These are phyloP conservation scores for Cyclotella cryptica DNA, from an alignment of 108 stramenopile genomes.

Conservation along the genomic window DNA sequence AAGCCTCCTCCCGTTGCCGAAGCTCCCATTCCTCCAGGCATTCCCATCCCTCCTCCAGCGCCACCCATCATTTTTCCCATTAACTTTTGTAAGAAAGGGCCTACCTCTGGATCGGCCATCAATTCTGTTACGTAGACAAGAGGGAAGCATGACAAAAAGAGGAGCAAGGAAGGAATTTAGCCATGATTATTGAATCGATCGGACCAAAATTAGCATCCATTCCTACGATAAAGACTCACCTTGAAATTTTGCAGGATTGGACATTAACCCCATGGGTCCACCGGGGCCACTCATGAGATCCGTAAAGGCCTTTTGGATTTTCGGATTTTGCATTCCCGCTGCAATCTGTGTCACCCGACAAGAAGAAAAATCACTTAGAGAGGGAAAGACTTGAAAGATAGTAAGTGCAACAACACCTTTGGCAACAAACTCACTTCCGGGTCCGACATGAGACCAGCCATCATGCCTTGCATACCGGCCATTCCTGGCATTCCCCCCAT, in stretches of 20 bases:
- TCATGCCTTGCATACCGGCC: slow-evolving; percentile 74
- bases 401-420: background rate
- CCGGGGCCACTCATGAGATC: slow-evolving; percentile 80
- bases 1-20: slow-evolving; percentile 53
- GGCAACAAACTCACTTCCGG: slow-evolving; percentile 34
- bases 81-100: slow-evolving; percentile 86
- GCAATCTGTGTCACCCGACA: slow-evolving; percentile 68
- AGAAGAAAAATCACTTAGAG: background rate
- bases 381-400: background rate
- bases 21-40: slow-evolving; percentile 41
- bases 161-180: no score
- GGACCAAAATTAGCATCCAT: background rate
- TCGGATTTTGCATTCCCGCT: slow-evolving; percentile 88
- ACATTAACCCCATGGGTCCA: slow-evolving; percentile 78
- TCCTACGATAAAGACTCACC: slow-evolving; percentile 10
- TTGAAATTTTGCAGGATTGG: slow-evolving; percentile 84
- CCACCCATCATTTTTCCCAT: slow-evolving; percentile 78
- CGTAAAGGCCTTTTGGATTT: slow-evolving; percentile 80
- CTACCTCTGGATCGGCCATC: slow-evolving; percentile 92
- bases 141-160: no score
- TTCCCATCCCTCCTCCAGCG: slow-evolving; percentile 43
- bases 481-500: slow-evolving; percentile 40
- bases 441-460: slow-evolving; percentile 75
- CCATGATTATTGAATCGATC: no score
- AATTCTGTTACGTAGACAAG: slow-evolving; percentile 43